Evolutionary conservation across 805 yeast species (phyloP).

Genomic region (Millerozyma acaciae): DNA sequence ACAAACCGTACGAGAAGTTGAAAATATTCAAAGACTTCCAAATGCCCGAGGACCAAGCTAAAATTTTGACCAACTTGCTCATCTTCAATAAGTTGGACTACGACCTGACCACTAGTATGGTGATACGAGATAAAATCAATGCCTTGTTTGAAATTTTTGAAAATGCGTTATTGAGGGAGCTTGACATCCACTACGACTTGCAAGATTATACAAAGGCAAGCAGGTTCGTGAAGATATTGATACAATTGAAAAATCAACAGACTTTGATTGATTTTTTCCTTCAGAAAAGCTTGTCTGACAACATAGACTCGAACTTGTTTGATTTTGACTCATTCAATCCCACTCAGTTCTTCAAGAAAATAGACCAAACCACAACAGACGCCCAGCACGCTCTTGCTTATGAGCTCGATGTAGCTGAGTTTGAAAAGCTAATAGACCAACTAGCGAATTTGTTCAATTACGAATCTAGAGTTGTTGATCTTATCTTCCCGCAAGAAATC

Average conservation of each 20-base stretch:
- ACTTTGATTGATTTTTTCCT: conserved; percentile 42
- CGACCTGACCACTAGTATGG: conserved; percentile 23
- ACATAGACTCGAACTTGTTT: conserved; percentile 27
- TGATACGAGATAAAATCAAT: conserved; percentile 41
- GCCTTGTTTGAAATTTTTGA: conserved; percentile 66
- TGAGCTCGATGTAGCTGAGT: conserved; percentile 10
- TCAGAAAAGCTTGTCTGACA: conserved; percentile 40
- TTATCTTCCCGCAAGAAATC: conserved; percentile 39
- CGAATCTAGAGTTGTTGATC: conserved; percentile 36
- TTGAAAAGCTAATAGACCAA: conserved; percentile 22
- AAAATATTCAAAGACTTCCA: conserved; percentile 43
- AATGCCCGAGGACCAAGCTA: conserved; percentile 52
- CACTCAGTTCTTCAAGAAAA: conserved; percentile 17
- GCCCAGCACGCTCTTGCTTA: conserved; percentile 4
- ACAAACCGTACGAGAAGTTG: conserved; percentile 40
- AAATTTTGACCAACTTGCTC: conserved; percentile 37
- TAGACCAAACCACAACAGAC: neutral
- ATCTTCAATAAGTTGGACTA: conserved; percentile 35
- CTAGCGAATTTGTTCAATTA: conserved; percentile 35
- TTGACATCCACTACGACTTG: conserved; percentile 53
- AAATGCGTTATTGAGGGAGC: conserved; percentile 64
- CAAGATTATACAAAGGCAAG: conserved; percentile 40
- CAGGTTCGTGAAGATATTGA: conserved; percentile 31
- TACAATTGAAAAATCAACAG: conserved; percentile 36
- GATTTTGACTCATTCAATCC: conserved; percentile 25